These are phyloP conservation scores for Cercophora newfieldiana DNA, from an alignment of 495 filamentous ascomycete species.

Conservation along the genomic window DNA sequence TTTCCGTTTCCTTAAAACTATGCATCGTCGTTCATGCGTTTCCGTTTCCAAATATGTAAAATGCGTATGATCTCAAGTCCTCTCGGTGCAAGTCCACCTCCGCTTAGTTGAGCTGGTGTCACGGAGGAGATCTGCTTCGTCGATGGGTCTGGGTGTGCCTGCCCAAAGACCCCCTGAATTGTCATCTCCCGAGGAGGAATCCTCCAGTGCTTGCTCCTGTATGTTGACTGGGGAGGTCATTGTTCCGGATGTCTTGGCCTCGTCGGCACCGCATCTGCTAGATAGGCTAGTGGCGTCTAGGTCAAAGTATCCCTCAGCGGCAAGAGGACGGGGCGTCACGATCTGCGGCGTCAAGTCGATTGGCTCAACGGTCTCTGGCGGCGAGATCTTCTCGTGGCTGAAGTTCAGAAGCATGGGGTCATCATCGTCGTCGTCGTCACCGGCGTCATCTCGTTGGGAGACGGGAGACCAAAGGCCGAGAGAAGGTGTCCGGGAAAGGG, in stretches of 20 bases:
- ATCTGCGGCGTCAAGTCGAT: slow-evolving; percentile 4
- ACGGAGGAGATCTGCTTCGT: slow-evolving; percentile 38
- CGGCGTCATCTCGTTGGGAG: slow-evolving; percentile 21
- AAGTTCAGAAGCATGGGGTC: slow-evolving; percentile 51
- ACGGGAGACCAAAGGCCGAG: slow-evolving; percentile 42
- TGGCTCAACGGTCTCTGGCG: background rate
- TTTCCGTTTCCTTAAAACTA: background rate
- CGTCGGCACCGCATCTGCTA: background rate
- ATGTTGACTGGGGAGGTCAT: background rate
- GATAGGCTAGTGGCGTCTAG: background rate
- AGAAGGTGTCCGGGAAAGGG: slow-evolving; percentile 27
- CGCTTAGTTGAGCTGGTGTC: slow-evolving; percentile 43
- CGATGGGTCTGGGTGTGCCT: slow-evolving; percentile 30
- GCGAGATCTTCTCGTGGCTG: slow-evolving; percentile 27
- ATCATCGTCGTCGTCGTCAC: slow-evolving; percentile 40
- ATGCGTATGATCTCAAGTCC: slow-evolving; percentile 11
- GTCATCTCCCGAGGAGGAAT: slow-evolving; percentile 2
- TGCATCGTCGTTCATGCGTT: background rate
- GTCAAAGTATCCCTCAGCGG: background rate
- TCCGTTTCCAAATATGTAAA: no score
- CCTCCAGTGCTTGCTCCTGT: background rate
- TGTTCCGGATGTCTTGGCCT: background rate
- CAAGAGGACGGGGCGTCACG: background rate
- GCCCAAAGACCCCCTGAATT: slow-evolving; percentile 42
- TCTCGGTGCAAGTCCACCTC: slow-evolving; percentile 49